These are phyloP conservation scores for Xylaria sp. DNA, from an alignment of 2,329 filamentous ascomycete genomes.

Conservation along the genomic window DNA sequence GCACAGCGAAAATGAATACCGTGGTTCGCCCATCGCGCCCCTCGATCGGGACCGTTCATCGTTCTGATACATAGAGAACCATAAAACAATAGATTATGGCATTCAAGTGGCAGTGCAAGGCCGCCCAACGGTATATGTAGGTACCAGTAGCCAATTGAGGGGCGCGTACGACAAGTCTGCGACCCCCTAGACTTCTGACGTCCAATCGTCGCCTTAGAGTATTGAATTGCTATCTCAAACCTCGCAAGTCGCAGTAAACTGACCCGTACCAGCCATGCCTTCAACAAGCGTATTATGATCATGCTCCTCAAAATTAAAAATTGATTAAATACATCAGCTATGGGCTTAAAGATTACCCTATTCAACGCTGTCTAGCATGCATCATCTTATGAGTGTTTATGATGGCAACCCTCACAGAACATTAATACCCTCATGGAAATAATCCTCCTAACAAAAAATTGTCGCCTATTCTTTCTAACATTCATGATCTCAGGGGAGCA, in stretches of 20 bases:
- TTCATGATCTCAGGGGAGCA: not conserved
- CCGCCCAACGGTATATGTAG: not conserved
- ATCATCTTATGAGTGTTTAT: too few relatives aligned
- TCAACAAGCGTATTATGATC: not conserved
- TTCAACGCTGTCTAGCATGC: not conserved
- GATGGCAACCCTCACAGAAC: not conserved
- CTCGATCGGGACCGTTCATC: not conserved
- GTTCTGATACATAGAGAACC: not conserved
- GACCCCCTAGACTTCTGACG: too few relatives aligned
- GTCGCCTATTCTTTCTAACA: not conserved
- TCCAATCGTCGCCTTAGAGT: not conserved
- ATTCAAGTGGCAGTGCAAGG: not conserved
- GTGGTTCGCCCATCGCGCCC: not conserved
- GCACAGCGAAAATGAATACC: not conserved
- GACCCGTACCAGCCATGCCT: not conserved
- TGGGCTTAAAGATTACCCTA: not conserved
- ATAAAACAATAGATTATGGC: not conserved
- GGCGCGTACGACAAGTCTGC: too few relatives aligned
- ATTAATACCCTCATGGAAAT: not conserved
- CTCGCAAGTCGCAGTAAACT: not conserved
- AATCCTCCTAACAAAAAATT: not conserved
- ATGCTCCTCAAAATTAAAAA: not conserved
- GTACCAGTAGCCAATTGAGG: not conserved
- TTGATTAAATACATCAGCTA: not conserved
- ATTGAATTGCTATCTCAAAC: not conserved